These are phyloP conservation scores for Scedosporium boydii DNA, from an alignment of 2,329 filamentous ascomycete genomes.

Conservation along the genomic window DNA sequence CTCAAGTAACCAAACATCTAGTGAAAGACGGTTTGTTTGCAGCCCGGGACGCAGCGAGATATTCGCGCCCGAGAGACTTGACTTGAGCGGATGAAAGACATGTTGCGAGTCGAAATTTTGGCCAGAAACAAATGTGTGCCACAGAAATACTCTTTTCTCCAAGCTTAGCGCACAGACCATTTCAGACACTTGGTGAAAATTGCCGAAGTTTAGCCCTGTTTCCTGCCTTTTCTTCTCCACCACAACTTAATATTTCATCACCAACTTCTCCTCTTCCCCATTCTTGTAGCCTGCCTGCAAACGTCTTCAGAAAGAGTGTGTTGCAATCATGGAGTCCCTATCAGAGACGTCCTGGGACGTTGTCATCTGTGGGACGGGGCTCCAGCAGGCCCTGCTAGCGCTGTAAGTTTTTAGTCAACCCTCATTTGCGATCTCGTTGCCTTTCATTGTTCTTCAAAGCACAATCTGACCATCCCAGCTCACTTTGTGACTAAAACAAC, in stretches of 20 bases:
- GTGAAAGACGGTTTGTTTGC: slow-evolving; percentile 36
- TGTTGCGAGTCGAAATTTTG: neutral
- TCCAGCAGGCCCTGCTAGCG: slow-evolving; percentile 71
- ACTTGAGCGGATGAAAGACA: slow-evolving; percentile 6
- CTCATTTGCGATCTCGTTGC: neutral
- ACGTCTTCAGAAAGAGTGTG: neutral
- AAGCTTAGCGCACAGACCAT: neutral
- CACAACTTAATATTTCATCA: slow-evolving; percentile 11
- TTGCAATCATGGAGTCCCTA: slow-evolving; percentile 58
- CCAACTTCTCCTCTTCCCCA: slow-evolving; percentile 7
- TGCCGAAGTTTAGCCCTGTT: neutral
- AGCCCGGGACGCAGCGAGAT: slow-evolving; percentile 11
- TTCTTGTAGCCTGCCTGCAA: neutral
- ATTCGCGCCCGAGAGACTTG: slow-evolving; percentile 7
- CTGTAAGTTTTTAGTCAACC: slow-evolving; percentile 44
- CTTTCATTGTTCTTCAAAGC: slow-evolving; percentile 19
- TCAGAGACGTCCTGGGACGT: slow-evolving; percentile 70
- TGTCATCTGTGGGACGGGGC: slow-evolving; percentile 67
- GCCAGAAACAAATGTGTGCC: neutral
- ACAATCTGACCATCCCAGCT: slow-evolving; percentile 22
- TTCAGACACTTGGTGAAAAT: neutral
- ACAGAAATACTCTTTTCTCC: neutral
- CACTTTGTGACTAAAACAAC: slow-evolving; percentile 8
- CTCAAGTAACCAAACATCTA: slow-evolving; percentile 44
- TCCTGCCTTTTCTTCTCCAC: slow-evolving; percentile 4